Percentiles rank a stretch among this genome's conserved stretches.
Conservation (phyloP, 441 rosid species). For the Omphalea diandra region DNA sequence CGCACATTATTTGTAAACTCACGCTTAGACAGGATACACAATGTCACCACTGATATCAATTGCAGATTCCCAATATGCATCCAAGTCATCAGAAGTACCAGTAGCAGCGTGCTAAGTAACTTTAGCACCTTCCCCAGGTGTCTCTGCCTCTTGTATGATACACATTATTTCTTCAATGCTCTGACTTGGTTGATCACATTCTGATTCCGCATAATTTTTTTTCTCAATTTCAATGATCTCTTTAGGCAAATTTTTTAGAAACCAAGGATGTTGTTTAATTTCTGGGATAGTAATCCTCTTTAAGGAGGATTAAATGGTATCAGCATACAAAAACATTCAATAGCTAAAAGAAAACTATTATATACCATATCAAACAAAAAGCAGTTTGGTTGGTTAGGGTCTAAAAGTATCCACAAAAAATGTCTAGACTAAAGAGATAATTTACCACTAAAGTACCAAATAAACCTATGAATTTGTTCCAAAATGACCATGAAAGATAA, state of each 20-base stretch:
- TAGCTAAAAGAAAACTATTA: background rate
- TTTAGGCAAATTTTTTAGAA: constrained; percentile 54
- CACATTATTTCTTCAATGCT: constrained; percentile 54
- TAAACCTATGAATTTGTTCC: too few relatives aligned
- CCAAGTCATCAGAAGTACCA: constrained; percentile 44
- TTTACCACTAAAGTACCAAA: too few relatives aligned
- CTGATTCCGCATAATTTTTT: constrained; percentile 33
- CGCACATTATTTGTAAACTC: background rate
- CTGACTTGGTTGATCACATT: constrained; percentile 42
- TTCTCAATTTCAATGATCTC: constrained; percentile 57
- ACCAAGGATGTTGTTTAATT: constrained; percentile 69
- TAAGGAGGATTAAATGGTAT: constrained; percentile 11
- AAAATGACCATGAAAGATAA: too few relatives aligned
- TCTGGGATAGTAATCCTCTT: constrained; percentile 65
- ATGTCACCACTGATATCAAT: constrained; percentile 44
- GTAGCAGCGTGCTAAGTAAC: constrained; percentile 27
- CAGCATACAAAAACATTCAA: background rate
- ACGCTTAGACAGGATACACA: constrained; percentile 24
- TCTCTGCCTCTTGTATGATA: constrained; percentile 55
- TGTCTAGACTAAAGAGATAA: background rate
- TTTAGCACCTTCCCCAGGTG: constrained; percentile 34
- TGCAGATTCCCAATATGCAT: constrained; percentile 48
- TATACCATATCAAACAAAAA: background rate
- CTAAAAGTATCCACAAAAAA: background rate
- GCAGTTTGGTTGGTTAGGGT: background rate